Conservation (phyloP, 2,329 filamentous ascomycete species). For the Pestalotiopsis sp. region DNA sequence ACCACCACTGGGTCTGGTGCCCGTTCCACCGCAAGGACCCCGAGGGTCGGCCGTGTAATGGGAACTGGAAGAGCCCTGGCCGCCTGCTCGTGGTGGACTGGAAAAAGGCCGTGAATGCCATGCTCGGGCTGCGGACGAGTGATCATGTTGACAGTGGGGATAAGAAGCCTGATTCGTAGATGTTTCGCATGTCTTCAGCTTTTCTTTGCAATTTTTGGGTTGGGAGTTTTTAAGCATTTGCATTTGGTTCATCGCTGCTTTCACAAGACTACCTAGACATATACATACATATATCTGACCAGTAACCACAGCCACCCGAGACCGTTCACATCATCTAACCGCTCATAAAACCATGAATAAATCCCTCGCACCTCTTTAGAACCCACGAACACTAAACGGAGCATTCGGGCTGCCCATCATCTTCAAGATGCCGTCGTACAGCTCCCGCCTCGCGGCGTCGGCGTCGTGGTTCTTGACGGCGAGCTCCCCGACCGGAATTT, state of each 20-base stretch:
- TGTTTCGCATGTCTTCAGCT: neutral
- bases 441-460: neutral
- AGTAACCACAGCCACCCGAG: too few relatives aligned
- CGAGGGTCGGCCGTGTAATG: slow-evolving; percentile 21
- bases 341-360: neutral
- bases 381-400: neutral
- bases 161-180: neutral
- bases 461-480: neutral
- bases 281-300: too few relatives aligned
- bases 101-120: slow-evolving; percentile 19
- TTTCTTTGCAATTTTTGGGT: too few relatives aligned
- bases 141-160: too few relatives aligned
- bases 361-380: neutral
- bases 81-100: slow-evolving; percentile 22
- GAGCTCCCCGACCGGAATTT: slow-evolving; percentile 29
- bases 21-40: slow-evolving; percentile 24
- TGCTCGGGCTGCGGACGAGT: slow-evolving; percentile 15
- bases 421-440: neutral
- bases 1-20: slow-evolving; percentile 30
- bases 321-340: neutral
- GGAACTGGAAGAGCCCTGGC: slow-evolving; percentile 23
- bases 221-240: too few relatives aligned
- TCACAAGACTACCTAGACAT: too few relatives aligned
- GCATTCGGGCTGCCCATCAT: neutral
- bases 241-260: too few relatives aligned